phyloP scores from a whole-genome alignment of 129 eudicot genomes.

The Artemisia argyi region DNA sequence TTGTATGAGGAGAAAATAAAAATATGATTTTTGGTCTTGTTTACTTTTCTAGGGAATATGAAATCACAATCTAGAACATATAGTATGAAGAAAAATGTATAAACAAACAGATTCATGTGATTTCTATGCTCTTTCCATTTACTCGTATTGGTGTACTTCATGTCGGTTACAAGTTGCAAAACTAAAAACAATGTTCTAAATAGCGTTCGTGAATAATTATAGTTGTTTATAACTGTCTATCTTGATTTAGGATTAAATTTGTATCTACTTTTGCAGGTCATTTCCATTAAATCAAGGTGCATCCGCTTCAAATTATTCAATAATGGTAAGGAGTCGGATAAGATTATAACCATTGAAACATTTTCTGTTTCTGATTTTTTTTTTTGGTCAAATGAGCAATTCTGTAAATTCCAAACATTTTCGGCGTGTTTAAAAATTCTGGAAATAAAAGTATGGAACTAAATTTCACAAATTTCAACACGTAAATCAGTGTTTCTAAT shows the following conservation, averaged over 20 bases:
- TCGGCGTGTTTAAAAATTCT: neutral
- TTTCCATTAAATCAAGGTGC: slow-evolving; percentile 51
- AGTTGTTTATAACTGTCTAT: neutral
- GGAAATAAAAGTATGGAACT: neutral
- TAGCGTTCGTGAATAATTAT: slow-evolving; percentile 8
- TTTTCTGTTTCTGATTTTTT: slow-evolving; percentile 14
- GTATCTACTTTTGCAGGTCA: slow-evolving; percentile 54
- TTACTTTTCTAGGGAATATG: neutral
- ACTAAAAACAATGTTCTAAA: neutral
- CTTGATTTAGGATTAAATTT: neutral
- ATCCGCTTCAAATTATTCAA: slow-evolving; percentile 48
- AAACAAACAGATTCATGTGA: too few species aligned
- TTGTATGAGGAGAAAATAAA: neutral
- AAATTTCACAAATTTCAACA: neutral
- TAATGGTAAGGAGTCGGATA: slow-evolving; percentile 46
- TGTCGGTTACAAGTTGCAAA: neutral
- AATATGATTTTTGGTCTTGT: slow-evolving; percentile 1
- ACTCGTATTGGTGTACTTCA: too few species aligned
- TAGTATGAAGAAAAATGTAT: too few species aligned
- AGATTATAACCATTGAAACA: slow-evolving; percentile 3
- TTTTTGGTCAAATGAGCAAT: slow-evolving; percentile 4
- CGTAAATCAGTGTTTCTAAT: neutral
- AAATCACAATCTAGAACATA: too few species aligned
- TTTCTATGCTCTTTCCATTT: too few species aligned
- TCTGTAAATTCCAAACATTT: slow-evolving; percentile 5